These are phyloP conservation scores for Talaromyces proteolyticus DNA, from an alignment of 495 filamentous ascomycete species.

Conservation along the genomic window DNA sequence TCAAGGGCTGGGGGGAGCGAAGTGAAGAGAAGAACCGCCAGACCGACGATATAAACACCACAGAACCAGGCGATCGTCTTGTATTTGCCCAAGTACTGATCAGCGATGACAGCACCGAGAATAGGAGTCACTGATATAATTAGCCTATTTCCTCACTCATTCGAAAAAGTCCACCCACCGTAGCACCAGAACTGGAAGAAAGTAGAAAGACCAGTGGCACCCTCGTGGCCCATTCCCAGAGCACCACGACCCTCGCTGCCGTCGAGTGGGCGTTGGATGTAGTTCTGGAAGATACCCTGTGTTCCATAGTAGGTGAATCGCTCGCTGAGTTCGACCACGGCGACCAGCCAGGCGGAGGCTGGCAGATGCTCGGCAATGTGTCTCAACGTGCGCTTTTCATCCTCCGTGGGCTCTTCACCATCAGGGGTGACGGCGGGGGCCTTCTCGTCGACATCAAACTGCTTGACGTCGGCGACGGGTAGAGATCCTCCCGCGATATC, in stretches of 20 bases:
- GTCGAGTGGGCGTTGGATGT: slow-evolving; percentile 45
- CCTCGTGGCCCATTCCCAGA: slow-evolving; percentile 45
- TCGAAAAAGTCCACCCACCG: slow-evolving; percentile 18
- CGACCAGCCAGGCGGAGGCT: slow-evolving; percentile 52
- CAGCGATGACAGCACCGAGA: slow-evolving; percentile 54
- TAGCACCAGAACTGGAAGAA: slow-evolving; percentile 64
- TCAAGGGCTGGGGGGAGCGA: slow-evolving; percentile 39
- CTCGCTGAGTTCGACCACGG: slow-evolving; percentile 59
- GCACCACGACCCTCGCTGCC: slow-evolving; percentile 47
- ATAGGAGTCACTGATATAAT: slow-evolving; percentile 41
- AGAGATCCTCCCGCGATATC: slow-evolving; percentile 2
- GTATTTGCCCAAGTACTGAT: slow-evolving; percentile 63
- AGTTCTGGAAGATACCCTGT: slow-evolving; percentile 50
- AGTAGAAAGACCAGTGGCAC: slow-evolving; percentile 52
- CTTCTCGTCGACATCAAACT: slow-evolving; percentile 26
- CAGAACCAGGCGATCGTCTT: slow-evolving; percentile 60
- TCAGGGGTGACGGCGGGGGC: slow-evolving; percentile 27
- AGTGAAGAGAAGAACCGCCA: slow-evolving; percentile 43
- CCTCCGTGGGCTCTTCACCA: slow-evolving; percentile 48
- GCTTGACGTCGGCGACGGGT: slow-evolving; percentile 24
- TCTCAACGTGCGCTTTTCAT: slow-evolving; percentile 44
- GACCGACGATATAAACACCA: slow-evolving; percentile 38
- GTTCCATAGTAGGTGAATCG: slow-evolving; percentile 66
- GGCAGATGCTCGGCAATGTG: slow-evolving; percentile 53
- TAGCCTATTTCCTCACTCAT: not conserved